These are phyloP conservation scores for Chrysosporium keratinophilum DNA, from an alignment of 2,329 filamentous ascomycete species.

Conservation along the genomic window DNA sequence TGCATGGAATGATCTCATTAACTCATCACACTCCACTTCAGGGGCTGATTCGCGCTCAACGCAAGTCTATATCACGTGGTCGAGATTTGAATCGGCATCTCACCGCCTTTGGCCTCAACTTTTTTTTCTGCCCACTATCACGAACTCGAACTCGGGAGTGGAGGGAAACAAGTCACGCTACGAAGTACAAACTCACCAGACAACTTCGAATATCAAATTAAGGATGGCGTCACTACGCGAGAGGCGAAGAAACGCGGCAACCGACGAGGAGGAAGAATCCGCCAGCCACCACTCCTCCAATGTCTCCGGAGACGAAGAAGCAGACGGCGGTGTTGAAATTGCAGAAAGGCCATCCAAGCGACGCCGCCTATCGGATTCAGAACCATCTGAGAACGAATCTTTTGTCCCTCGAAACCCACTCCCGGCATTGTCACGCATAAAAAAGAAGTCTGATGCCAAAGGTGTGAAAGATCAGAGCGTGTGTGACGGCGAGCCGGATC, in stretches of 20 bases:
- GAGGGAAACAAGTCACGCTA: not conserved
- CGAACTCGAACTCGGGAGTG: not conserved
- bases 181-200: not conserved
- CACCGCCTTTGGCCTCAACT: not conserved
- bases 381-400: conserved; percentile 28
- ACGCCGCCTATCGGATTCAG: conserved; percentile 28
- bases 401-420: conserved; percentile 21
- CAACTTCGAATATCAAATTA: not conserved
- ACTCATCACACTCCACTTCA: not conserved
- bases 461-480: conserved; percentile 7
- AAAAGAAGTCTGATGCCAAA: conserved; percentile 26
- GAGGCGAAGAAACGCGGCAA: not conserved
- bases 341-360: conserved; percentile 29
- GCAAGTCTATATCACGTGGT: not conserved
- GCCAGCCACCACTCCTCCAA: not conserved
- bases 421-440: conserved; percentile 34
- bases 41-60: not conserved
- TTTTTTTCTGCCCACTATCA: conserved; percentile 4
- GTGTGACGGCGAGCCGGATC: conserved; percentile 23
- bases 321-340: not conserved
- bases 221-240: not conserved
- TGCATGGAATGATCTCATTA: too few species aligned
- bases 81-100: not conserved
- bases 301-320: not conserved
- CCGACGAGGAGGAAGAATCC: not conserved